Evolutionary conservation across 1,139 yeast species (phyloP), one percentile per base, ranked within the genome.

Genomic region (Debaryomyces sp.): DNA sequence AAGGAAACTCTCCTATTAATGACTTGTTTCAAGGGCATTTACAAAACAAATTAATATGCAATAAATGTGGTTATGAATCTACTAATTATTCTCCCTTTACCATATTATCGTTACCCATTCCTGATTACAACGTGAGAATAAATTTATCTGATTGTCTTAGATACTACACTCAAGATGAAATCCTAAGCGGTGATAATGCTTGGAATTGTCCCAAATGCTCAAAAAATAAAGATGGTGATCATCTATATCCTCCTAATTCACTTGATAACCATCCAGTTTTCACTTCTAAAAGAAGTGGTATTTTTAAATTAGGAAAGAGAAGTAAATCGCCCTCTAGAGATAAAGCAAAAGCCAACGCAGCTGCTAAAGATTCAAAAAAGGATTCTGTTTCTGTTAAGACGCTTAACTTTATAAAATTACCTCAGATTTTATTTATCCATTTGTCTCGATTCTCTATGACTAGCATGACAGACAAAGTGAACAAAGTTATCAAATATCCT

Each of bases 161-260:
- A 41, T 78, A 84, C 62, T 87, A 83, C 61, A 84, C 87, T 0
- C 80, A 80, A 51, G 89, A 87, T 51, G 95, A 87, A 63, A 65
- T 84, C 0, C 66, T 87, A 46, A 77, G 81, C 9, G 90, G 88
- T 15, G 91, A 86, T 27, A 85, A 87, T 64, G 87, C 89, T 7
- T 87, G 95, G 95, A 76, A 81, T 52, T 87, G 95, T 67, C 89
- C 94, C 1, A 77, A 78, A 47, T 87, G 95, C 68, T 73, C 78
- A 40, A 70, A 73, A 40, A 63, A 50, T 37, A 51, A 54, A 15
- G 58, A 55, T n/a, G 58, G 54, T 38, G 61, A 54, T 26, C 51
- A 34, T n/a, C 23, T 32, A 23, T 18, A 27, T 2, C 29, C 44
- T 6, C 29, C 50, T 1, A 41, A 30, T 42, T 56, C 61, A 2